Percentiles rank a stretch among this genome's conserved stretches.
These are phyloP conservation scores for Jamesozyma hellenica DNA, from an alignment of 805 yeast genomes.

Conservation along the genomic window DNA sequence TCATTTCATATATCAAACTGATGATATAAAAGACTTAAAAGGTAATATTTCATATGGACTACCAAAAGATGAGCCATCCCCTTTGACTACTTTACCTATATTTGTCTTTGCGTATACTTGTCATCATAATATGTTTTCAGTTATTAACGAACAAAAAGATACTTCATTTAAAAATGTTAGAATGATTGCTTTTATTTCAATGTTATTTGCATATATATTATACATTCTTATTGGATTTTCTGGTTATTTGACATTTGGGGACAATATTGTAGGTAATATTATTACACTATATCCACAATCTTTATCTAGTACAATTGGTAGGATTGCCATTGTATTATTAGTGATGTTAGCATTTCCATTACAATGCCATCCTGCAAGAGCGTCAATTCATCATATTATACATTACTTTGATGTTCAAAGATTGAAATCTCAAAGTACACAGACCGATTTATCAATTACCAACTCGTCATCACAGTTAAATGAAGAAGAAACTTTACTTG, in stretches of 20 bases:
- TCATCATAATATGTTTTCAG: slow-evolving; percentile 88
- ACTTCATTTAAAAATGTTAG: slow-evolving; percentile 39
- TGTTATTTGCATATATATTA: slow-evolving; percentile 48
- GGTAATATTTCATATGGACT: slow-evolving; percentile 42
- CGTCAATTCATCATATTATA: slow-evolving; percentile 64
- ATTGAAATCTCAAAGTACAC: not conserved
- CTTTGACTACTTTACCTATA: slow-evolving; percentile 77
- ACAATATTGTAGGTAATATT: slow-evolving; percentile 65
- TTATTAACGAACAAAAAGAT: slow-evolving; percentile 68
- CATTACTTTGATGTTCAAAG: slow-evolving; percentile 32
- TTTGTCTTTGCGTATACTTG: slow-evolving; percentile 92
- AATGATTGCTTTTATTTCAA: slow-evolving; percentile 41
- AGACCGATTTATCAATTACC: not conserved
- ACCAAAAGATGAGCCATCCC: slow-evolving; percentile 38
- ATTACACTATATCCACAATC: slow-evolving; percentile 65
- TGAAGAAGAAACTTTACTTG: slow-evolving; percentile 1
- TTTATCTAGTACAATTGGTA: slow-evolving; percentile 62
- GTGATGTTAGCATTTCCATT: slow-evolving; percentile 81
- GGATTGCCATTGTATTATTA: slow-evolving; percentile 68
- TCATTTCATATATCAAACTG: slow-evolving; percentile 42
- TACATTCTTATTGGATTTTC: slow-evolving; percentile 67
- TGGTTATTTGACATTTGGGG: slow-evolving; percentile 85
- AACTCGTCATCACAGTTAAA: not conserved
- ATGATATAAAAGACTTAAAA: slow-evolving; percentile 24
- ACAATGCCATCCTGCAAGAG: slow-evolving; percentile 84